A percentile compares a stretch with the other conserved stretches of the same genome.
Conservation (phyloP, 805 yeast genomes). For the Candida schatavii region DNA sequence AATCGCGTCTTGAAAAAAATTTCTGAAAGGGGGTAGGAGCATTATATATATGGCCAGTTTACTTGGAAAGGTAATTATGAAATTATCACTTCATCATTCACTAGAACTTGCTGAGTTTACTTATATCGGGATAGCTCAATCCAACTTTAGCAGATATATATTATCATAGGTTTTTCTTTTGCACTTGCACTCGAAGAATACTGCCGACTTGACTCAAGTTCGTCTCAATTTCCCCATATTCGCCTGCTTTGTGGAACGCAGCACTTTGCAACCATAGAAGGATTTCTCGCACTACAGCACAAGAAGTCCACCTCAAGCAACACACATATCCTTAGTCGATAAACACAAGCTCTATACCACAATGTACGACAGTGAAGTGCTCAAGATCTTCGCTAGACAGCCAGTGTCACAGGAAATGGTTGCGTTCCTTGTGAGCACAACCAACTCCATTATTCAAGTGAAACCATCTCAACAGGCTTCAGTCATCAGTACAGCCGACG, state of each 20-base stretch:
- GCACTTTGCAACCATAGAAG: neutral
- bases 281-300: neutral
- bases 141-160: constrained; percentile 19
- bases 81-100: neutral
- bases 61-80: neutral
- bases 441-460: constrained; percentile 53
- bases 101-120: neutral
- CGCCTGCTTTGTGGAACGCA: neutral
- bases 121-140: constrained; percentile 13
- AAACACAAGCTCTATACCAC: neutral
- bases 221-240: neutral
- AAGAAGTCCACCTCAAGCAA: neutral
- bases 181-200: neutral
- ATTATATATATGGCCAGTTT: constrained; percentile 1
- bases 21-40: constrained; percentile 5
- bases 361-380: constrained; percentile 43
- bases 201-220: too few relatives aligned
- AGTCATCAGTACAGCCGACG: constrained; percentile 35
- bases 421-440: constrained; percentile 54
- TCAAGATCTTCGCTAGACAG: constrained; percentile 50
- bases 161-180: constrained; percentile 14
- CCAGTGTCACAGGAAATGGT: constrained; percentile 60
- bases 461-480: constrained; percentile 21
- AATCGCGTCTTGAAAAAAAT: constrained; percentile 5
- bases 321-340: neutral